phyloP scores from a whole-genome alignment of 495 filamentous ascomycete species.

The Halenospora varia region DNA sequence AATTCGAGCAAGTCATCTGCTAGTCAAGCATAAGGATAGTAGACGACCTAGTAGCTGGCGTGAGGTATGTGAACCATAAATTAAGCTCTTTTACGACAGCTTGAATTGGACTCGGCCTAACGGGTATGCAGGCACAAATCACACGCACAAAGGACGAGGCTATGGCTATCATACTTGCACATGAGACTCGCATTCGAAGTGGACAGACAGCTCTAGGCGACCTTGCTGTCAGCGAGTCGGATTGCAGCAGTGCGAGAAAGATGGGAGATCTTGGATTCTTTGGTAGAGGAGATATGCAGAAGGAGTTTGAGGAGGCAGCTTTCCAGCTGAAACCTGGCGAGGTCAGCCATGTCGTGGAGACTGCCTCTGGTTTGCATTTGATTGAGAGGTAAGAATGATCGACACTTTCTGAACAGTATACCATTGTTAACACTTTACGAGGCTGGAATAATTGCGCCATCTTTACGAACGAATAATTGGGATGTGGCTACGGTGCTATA shows the following conservation, averaged over 20 bases:
- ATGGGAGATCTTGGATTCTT: constrained; percentile 94
- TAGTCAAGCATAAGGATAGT: constrained; percentile 89
- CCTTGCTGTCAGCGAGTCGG: constrained; percentile 81
- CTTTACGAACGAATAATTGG: neutral
- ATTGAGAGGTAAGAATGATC: constrained; percentile 73
- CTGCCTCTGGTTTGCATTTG: constrained; percentile 91
- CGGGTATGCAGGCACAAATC: constrained; percentile 56
- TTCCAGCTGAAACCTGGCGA: constrained; percentile 83
- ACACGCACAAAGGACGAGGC: constrained; percentile 87
- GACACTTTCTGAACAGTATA: neutral
- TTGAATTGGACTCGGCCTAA: neutral
- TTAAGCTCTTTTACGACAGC: neutral
- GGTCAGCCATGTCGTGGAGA: constrained; percentile 81
- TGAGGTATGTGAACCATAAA: constrained; percentile 42
- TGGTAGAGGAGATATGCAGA: constrained; percentile 92
- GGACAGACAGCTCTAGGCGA: constrained; percentile 68
- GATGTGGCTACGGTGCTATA: neutral
- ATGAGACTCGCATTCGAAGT: constrained; percentile 68
- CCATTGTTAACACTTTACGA: neutral
- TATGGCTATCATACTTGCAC: constrained; percentile 63
- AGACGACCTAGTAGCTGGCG: constrained; percentile 89
- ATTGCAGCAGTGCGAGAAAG: constrained; percentile 93
- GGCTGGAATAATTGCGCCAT: constrained; percentile 6
- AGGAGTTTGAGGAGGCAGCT: constrained; percentile 94
- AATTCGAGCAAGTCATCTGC: constrained; percentile 84